These are phyloP conservation scores for Acacia confusa DNA, from an alignment of 306 rosid species.

Conservation along the genomic window DNA sequence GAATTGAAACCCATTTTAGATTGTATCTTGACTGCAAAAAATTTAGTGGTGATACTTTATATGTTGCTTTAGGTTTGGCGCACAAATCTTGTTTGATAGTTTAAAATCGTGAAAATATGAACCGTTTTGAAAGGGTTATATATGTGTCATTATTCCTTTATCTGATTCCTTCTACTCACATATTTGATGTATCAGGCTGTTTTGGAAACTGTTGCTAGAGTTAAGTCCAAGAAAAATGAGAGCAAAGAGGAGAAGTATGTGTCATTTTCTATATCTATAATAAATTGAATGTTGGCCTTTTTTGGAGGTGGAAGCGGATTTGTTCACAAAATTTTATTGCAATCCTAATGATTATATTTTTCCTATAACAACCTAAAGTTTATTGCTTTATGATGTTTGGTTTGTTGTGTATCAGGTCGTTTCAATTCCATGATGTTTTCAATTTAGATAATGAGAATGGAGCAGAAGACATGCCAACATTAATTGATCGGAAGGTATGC, in stretches of 20 bases:
- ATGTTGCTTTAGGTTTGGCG: background rate
- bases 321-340: constrained; percentile 23
- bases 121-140: constrained; percentile 10
- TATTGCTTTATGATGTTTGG: constrained; percentile 27
- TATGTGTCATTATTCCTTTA: background rate
- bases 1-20: background rate
- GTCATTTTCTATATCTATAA: constrained; percentile 34
- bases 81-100: background rate
- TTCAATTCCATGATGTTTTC: constrained; percentile 93
- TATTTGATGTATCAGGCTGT: constrained; percentile 68
- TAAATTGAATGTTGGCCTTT: constrained; percentile 26
- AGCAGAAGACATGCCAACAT: constrained; percentile 88
- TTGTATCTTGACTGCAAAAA: constrained; percentile 3
- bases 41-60: background rate
- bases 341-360: constrained; percentile 17
- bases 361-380: background rate
- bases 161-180: constrained; percentile 25
- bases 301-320: constrained; percentile 22
- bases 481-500: constrained; percentile 85
- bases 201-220: constrained; percentile 98
- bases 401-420: constrained; percentile 61
- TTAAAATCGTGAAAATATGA: background rate
- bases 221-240: constrained; percentile 86
- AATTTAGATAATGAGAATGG: constrained; percentile 83
- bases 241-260: constrained; percentile 91